These are phyloP conservation scores for Cucurbitaria berberidis DNA, from an alignment of 2,329 filamentous ascomycete species.

Conservation along the genomic window DNA sequence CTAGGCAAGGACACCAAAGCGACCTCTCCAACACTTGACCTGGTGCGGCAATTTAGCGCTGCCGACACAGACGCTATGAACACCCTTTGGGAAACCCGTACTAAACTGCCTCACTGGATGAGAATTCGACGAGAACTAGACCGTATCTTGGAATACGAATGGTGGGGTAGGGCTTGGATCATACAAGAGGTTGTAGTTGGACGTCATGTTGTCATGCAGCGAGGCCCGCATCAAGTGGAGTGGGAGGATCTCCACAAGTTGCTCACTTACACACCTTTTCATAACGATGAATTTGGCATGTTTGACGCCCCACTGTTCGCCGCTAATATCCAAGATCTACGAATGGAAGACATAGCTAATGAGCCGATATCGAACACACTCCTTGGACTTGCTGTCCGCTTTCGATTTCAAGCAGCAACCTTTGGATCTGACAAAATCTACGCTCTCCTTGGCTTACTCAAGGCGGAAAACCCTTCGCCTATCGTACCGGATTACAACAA, in stretches of 20 bases:
- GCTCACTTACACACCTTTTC: neutral
- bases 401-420: slow-evolving; percentile 8
- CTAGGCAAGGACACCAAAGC: slow-evolving; percentile 6
- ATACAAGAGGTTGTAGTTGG: slow-evolving; percentile 10
- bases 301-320: neutral
- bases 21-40: neutral
- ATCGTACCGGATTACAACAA: slow-evolving; percentile 8
- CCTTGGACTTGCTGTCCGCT: neutral
- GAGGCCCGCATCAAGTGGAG: slow-evolving; percentile 1
- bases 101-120: neutral
- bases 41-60: neutral
- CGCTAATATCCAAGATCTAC: neutral
- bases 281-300: neutral
- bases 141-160: slow-evolving; percentile 8
- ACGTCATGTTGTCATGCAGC: slow-evolving; percentile 4
- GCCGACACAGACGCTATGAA: neutral
- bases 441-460: slow-evolving; percentile 8
- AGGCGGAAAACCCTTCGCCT: neutral
- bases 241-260: slow-evolving; percentile 4
- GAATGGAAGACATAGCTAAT: neutral
- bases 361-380: slow-evolving; percentile 2
- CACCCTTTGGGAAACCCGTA: neutral
- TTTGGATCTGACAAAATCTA: slow-evolving; percentile 15
- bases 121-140: neutral
- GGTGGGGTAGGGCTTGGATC: slow-evolving; percentile 14